Evolutionary conservation across 495 filamentous ascomycete species (phyloP), one percentile per base, ranked within the genome.

Genomic region (Entonaema liquescens): DNA sequence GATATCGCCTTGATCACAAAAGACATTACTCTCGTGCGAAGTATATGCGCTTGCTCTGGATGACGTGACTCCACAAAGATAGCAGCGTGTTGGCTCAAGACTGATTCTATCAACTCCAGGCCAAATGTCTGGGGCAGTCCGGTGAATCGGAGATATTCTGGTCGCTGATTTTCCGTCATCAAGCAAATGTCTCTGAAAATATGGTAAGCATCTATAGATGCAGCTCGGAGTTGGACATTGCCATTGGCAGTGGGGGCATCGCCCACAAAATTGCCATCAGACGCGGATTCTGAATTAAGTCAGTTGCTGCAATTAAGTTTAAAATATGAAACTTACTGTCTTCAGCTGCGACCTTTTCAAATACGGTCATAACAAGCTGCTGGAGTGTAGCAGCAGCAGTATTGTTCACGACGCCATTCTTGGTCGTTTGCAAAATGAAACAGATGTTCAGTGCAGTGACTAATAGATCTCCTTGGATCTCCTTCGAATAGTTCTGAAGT

Each of bases 331-430:
- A 75, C 83, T 73, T 80, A 90, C 91, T 89, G 77, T 98, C 93
- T 83, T 98, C 94, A 50, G 81, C 79, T 0, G 89, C 87, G 2
- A 98, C 92, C 78, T 95, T 93, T 78, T 99, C 96, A 80, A 97
- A 98, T 1, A 94, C 91, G 5, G 91, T 91, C 54, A 93, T 92
- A 5, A 98, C 90, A 19, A 98, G 88, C 80, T 99, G 95, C 78
- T 97, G 95, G 58, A 99, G 82, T 2, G 96, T 97, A 50, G 95
- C 95, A 28, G 95, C 93, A 17, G 95, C 94, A 1, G 95, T 97
- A 66, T 95, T 96, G 67, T 93, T 95, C 70, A 98, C 94, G 25
- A 96, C 92, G 31, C 89, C 89, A 79, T 90, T 94, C 80, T 97
- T 98, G 78, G 92, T 93, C 28, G 88, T 89, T 79, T 98, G 94